Base-by-base conservation (phyloP, 2,329 filamentous ascomycete genomes). In the Dendrostoma leiphaemia region DNA sequence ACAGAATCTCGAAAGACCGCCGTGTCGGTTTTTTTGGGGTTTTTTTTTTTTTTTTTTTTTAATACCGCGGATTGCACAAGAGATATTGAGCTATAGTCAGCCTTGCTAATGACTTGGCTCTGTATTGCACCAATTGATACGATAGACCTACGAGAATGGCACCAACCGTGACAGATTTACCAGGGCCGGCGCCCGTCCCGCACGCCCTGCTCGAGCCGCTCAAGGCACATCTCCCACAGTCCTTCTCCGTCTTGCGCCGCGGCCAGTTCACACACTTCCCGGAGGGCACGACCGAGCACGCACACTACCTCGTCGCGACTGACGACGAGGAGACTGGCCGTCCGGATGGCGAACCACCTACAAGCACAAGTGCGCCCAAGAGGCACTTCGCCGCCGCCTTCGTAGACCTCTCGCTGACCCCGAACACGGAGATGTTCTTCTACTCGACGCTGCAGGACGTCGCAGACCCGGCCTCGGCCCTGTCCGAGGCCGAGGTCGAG, bases 361-460 rank as follows among this genome's bases (percentile, higher is more conserved):
- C n/a, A n/a, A n/a, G n/a, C n/a, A n/a, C n/a, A n/a, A n/a, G n/a
- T n/a, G 10, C 19, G 21, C 23, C 24, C 44, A 6, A 26, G n/a
- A n/a, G n/a, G 2, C 56, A 66, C 12, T 84, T 88, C 63, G 76
- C 78, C 1, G 80, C 79, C 1, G 82, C 80, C 0, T 88, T 84
- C 63, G 64, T 86, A 6, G 86, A 90, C 65, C 74, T 85, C 19
- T 78, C 78, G 4, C 75, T 74, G 51, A 75, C 77, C 0, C 83
- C 82, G 0, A 85, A 88, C 64, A 89, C 86, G 0, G 80, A 88
- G 58, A 71, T 83, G 28, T 88, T 82, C 79, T 62, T 89, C 1
- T 89, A 85, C 65, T 76, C 74, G 1, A 78, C 77, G 0, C 63
- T 81, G 3, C 79, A 84, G 56, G 67, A 71, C 53, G 50, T 57